A percentile compares a stretch with the other conserved stretches of the same genome.
phyloP scores from a whole-genome alignment of 2,329 filamentous ascomycete genomes.

The Talaromyces verruculosus region DNA sequence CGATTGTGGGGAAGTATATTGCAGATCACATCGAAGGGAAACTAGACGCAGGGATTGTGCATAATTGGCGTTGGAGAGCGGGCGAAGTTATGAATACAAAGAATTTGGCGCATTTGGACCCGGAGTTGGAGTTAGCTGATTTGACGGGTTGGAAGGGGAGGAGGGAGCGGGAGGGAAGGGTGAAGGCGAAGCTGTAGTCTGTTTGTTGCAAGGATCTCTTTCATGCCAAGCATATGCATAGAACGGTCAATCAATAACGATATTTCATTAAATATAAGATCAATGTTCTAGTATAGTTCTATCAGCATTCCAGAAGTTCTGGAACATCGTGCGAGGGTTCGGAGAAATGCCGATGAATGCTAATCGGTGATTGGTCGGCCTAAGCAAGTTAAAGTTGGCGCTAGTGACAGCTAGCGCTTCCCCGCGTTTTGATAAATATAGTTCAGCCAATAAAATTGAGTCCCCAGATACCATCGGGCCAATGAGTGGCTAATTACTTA shows the following conservation, averaged over 20 bases:
- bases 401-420: neutral
- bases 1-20: constrained; percentile 61
- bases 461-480: neutral
- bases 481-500: neutral
- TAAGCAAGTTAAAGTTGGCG: neutral
- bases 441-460: neutral
- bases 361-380: neutral
- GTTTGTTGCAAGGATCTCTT: neutral
- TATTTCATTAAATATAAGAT: neutral
- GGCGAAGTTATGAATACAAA: constrained; percentile 23
- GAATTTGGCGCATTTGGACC: constrained; percentile 29
- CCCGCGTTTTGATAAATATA: neutral
- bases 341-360: neutral
- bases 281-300: neutral
- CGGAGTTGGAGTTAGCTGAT: constrained; percentile 27
- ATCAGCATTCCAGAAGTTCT: neutral
- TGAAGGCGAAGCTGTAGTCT: constrained; percentile 3
- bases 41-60: constrained; percentile 25
- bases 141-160: constrained; percentile 28
- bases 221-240: neutral
- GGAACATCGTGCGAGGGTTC: neutral
- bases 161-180: constrained; percentile 20
- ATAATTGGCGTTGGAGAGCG: constrained; percentile 19
- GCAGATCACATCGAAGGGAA: constrained; percentile 31
- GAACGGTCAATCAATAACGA: neutral